A percentile compares a stretch with the other conserved stretches of the same genome.
Conservation (phyloP, 148 eudicot species). For the Dysphania ambrosioides region DNA sequence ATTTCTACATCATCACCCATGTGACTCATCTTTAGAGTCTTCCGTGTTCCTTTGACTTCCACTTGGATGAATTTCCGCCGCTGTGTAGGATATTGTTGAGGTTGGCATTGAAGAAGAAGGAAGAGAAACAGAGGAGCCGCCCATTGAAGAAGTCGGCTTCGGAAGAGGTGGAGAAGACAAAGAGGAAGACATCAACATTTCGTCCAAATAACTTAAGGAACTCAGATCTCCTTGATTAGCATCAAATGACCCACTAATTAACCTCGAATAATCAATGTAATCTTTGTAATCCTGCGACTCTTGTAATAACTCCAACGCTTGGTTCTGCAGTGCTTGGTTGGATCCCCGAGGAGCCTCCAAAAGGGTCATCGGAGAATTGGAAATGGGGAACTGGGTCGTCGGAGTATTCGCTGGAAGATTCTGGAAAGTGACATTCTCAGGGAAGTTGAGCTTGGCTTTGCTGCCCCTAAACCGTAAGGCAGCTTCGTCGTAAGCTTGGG, state of each 20-base stretch:
- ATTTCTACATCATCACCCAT: slow-evolving; percentile 18
- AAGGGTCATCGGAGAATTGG: slow-evolving; percentile 16
- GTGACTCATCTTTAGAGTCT: slow-evolving; percentile 14
- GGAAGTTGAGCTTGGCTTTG: slow-evolving; percentile 83
- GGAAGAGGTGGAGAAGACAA: slow-evolving; percentile 20
- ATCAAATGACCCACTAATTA: slow-evolving; percentile 17
- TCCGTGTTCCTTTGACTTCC: slow-evolving; percentile 22
- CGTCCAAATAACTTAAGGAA: slow-evolving; percentile 14
- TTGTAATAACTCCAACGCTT: slow-evolving; percentile 12
- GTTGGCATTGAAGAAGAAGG: slow-evolving; percentile 8
- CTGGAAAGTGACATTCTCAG: slow-evolving; percentile 47
- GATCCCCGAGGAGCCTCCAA: not conserved
- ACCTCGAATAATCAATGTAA: slow-evolving; percentile 31
- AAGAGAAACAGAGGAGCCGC: slow-evolving; percentile 23
- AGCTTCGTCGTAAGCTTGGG: slow-evolving; percentile 69
- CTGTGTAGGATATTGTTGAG: not conserved
- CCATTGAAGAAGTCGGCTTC: not conserved
- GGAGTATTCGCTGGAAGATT: slow-evolving; percentile 12
- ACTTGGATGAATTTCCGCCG: slow-evolving; percentile 20
- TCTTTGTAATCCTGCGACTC: slow-evolving; percentile 22
- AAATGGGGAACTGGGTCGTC: slow-evolving; percentile 10
- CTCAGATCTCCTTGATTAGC: slow-evolving; percentile 13
- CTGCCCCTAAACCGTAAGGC: slow-evolving; percentile 65
- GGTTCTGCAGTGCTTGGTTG: slow-evolving; percentile 11
- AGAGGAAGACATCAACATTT: slow-evolving; percentile 27